Conservation (phyloP, 805 yeast genomes). For the Pichia cabralensis region DNA sequence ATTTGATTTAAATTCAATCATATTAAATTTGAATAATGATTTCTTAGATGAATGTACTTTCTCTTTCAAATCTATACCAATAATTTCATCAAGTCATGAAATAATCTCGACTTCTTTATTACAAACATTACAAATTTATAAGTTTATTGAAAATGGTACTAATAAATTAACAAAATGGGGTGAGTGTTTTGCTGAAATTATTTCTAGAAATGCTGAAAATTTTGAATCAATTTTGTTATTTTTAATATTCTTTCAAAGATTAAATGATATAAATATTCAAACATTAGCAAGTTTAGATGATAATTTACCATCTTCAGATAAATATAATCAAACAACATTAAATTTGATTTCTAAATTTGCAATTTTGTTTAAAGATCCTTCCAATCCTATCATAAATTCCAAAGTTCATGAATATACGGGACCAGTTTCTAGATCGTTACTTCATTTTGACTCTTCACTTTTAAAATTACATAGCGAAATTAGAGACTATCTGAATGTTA, state of each 20-base stretch:
- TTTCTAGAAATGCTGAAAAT: conserved; percentile 1
- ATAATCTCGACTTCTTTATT: conserved; percentile 45
- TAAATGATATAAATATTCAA: conserved; percentile 30
- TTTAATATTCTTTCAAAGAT: conserved; percentile 32
- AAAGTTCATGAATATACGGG: conserved; percentile 51
- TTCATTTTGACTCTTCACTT: conserved; percentile 58
- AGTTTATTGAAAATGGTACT: conserved; percentile 32
- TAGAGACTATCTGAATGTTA: conserved; percentile 46
- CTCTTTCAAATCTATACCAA: conserved; percentile 9
- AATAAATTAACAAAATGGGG: conserved; percentile 45
- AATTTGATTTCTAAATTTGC: conserved; percentile 40
- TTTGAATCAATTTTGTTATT: conserved; percentile 27
- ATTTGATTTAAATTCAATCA: conserved; percentile 25
- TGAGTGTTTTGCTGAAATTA: conserved; percentile 25
- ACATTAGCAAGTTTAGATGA: conserved; percentile 33
- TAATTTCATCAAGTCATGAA: conserved; percentile 38
- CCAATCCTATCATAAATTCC: conserved; percentile 23
- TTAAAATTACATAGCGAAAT: conserved; percentile 40
- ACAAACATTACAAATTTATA: conserved; percentile 44
- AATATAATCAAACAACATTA: conserved; percentile 23
- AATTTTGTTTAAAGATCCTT: conserved; percentile 32
- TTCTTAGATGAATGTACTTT: conserved; percentile 14
- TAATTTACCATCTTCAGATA: conserved; percentile 29
- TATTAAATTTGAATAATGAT: conserved; percentile 22
- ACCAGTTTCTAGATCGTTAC: conserved; percentile 56